Conservation (phyloP, 164 flowering plant genomes). For the Cinnamomum micranthum region DNA sequence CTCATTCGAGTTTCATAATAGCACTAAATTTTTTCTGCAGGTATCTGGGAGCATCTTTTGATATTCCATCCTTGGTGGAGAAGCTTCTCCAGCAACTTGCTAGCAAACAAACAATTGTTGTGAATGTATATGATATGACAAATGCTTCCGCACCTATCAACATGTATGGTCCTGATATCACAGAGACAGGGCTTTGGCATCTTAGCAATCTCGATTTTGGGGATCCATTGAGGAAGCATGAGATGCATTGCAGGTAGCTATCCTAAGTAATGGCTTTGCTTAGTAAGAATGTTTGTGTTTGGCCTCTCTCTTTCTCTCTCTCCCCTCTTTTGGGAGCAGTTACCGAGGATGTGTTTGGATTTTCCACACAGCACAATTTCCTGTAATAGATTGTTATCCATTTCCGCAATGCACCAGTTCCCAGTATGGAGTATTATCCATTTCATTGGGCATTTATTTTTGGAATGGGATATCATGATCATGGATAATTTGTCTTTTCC, state of each 20-base stretch:
- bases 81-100: constrained; percentile 95
- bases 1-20: background rate
- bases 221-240: constrained; percentile 83
- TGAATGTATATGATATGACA: constrained; percentile 89
- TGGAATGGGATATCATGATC: no score
- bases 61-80: constrained; percentile 85
- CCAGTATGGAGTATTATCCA: no score
- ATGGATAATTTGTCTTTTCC: no score
- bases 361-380: no score
- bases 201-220: constrained; percentile 84
- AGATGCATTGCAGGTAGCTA: constrained; percentile 95
- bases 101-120: constrained; percentile 86
- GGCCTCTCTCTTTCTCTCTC: no score
- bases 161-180: constrained; percentile 74
- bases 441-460: no score
- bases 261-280: no score
- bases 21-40: constrained; percentile 26
- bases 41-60: constrained; percentile 94
- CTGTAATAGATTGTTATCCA: no score
- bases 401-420: no score
- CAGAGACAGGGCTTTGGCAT: constrained; percentile 53
- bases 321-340: no score
- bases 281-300: background rate
- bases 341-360: no score
- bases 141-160: constrained; percentile 60